Evolutionary conservation across 352 stramenopile species (phyloP), one percentile per base, ranked within the genome.

Genomic region (Salisapilia sapeloensis): DNA sequence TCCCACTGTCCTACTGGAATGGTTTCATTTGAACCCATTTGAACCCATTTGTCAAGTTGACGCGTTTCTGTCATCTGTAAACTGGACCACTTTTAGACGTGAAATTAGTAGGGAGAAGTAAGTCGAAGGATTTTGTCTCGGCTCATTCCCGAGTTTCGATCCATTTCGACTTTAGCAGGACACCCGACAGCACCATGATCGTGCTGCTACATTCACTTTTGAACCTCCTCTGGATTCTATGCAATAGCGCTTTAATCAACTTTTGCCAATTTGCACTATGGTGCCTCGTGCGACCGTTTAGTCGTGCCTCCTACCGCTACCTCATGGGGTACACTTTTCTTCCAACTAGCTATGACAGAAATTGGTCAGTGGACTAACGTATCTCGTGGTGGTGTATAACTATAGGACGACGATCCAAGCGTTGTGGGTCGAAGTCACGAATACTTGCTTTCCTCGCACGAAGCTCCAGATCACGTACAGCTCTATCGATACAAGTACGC

Each of bases 371-470:
- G n/a, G n/a, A 16, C 29, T 39, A 6, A 44, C 23, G 11, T 12
- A 12, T 31, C 8, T 0, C 9, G 7, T 17, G 18, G 8, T 40
- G 4, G 7, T 38, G 24, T 29, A 1, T 29, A n/a, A 6, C 18
- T 34, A 8, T 32, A 83, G 52, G 9, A 74, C 51, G 24, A 56
- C 56, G 38, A 62, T 60, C 18, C 66, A 76, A 60, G 42, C 71
- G 22, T 58, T 80, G 11, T 95, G 84, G 66, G 55, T 96, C 2
- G 81, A 95, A 32, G 74, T 89, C 5, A 63, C 85, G 15, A 72
- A 76, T 9, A 63, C 83, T 2, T 71, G 83, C 29, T 77, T 95
- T 35, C 85, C 85, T 0, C 56, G 75, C 38, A 86, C 66, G 18
- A 70, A 69, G 42, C 65, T 96, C 22, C 60, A 59, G 19, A 38